Base-by-base conservation (phyloP, 495 filamentous ascomycete genomes). In the Tuber magnatum region DNA sequence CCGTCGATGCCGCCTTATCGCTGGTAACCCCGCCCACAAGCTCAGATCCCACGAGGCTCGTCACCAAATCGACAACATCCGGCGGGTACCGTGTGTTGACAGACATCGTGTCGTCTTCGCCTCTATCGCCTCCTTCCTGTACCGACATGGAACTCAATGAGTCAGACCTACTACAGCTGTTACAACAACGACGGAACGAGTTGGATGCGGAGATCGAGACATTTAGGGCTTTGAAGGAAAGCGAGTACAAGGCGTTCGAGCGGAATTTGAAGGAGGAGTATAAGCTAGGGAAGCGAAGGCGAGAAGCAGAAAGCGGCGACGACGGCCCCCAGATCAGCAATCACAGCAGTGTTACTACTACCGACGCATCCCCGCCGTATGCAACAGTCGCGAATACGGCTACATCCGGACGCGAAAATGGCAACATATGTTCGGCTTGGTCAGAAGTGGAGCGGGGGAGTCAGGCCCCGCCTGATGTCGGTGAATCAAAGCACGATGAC, bases 151-250 rank as follows among this genome's bases (percentile, higher is more conserved):
- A 79, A 79, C 71, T 72, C 69, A 70, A 80, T 28, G 80, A 82
- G 41, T 48, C 39, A 38, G 73, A 51, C 73, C 70, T 82, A 32
- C 61, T 75, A 18, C 73, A 78, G 35, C 73, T 69, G 69, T 74
- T 82, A 70, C 73, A 75, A 24, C 78, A 78, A 51, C 77, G 80
- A 71, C 74, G 81, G 41, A 68, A 71, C 16, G 81, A 82, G 70
- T 75, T 82, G 70, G 81, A 81, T 72, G 75, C 79, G 40, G 81
- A 82, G 76, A 82, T 82, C 24, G 81, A 82, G 72, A 76, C 72
- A 28, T 82, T 82, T 71, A 78, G 70, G 69, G 43, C 68, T 68
- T 68, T 39, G 16, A 82, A 82, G 71, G 81, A 82, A 65, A 76
- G 71, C 16, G 81, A 82, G 65, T 82, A 81, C 71, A 69, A 71